Evolutionary conservation across 306 rosid genomes (phyloP).

Genomic region (Casuarina cunninghamiana): DNA sequence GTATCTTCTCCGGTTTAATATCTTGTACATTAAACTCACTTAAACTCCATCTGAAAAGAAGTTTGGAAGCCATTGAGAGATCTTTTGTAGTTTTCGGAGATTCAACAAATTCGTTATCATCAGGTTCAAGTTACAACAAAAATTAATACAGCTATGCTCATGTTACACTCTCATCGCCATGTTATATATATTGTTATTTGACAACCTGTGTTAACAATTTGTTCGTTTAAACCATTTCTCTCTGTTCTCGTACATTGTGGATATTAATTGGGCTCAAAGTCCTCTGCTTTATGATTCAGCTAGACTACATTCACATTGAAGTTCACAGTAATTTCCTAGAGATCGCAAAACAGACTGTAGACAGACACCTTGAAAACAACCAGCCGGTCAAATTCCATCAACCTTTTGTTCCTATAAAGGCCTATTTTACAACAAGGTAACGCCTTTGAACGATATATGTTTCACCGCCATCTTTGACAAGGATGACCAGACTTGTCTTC

Average conservation of each 20-base stretch:
- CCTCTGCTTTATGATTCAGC: background rate
- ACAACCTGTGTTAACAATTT: background rate
- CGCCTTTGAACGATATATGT: background rate
- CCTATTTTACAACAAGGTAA: slow-evolving; percentile 4
- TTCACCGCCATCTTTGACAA: background rate
- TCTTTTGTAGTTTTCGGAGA: background rate
- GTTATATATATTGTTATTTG: background rate
- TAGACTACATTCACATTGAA: slow-evolving; percentile 10
- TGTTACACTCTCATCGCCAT: background rate
- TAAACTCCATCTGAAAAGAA: background rate
- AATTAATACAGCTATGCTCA: background rate
- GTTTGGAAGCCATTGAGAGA: background rate
- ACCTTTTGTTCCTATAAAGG: background rate
- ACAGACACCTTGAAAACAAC: background rate
- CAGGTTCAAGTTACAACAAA: background rate
- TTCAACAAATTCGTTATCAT: background rate
- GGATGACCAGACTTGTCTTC: background rate
- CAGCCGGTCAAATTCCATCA: slow-evolving; percentile 11
- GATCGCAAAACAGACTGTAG: slow-evolving; percentile 9
- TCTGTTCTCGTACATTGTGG: background rate
- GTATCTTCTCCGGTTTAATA: no score
- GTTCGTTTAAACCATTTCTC: background rate
- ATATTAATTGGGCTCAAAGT: background rate
- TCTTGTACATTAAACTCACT: background rate
- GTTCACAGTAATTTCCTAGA: slow-evolving; percentile 8